These are phyloP conservation scores for Alternaria conjuncta DNA, from an alignment of 2,329 filamentous ascomycete species.

Conservation along the genomic window DNA sequence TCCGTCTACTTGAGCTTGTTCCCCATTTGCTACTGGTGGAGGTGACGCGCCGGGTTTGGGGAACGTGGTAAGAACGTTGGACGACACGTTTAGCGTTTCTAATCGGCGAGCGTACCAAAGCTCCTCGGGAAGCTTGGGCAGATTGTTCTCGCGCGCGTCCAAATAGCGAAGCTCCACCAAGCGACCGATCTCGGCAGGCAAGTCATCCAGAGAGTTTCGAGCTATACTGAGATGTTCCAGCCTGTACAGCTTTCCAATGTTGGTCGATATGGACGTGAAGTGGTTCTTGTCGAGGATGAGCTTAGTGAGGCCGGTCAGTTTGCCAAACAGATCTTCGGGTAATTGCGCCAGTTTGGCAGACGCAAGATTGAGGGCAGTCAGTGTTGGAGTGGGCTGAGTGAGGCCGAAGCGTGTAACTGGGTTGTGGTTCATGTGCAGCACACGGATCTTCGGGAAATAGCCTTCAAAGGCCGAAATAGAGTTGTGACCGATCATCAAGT, in stretches of 20 bases:
- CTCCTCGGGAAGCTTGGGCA: slow-evolving; percentile 85
- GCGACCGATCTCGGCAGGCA: slow-evolving; percentile 88
- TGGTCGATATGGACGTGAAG: slow-evolving; percentile 84
- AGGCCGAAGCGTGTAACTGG: slow-evolving; percentile 94
- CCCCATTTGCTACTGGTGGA: slow-evolving; percentile 52
- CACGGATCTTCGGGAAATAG: slow-evolving; percentile 82
- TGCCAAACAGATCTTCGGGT: slow-evolving; percentile 83
- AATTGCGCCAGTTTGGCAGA: slow-evolving; percentile 90
- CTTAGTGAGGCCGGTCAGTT: slow-evolving; percentile 85
- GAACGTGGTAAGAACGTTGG: slow-evolving; percentile 89
- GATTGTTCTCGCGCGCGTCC: slow-evolving; percentile 91
- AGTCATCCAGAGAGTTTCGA: slow-evolving; percentile 82
- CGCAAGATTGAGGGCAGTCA: slow-evolving; percentile 87
- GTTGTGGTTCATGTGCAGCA: slow-evolving; percentile 90
- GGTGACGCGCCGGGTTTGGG: slow-evolving; percentile 82
- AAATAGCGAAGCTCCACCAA: slow-evolving; percentile 83
- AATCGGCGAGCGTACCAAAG: slow-evolving; percentile 95
- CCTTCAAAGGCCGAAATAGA: slow-evolving; percentile 88
- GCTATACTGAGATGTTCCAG: slow-evolving; percentile 94
- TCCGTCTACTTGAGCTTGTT: slow-evolving; percentile 44
- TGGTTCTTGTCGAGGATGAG: slow-evolving; percentile 94
- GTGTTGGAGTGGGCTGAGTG: slow-evolving; percentile 73
- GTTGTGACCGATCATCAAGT: slow-evolving; percentile 90
- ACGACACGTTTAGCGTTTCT: slow-evolving; percentile 92
- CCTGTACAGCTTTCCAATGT: slow-evolving; percentile 81